Percentiles rank a stretch among this genome's conserved stretches.
phyloP scores from a whole-genome alignment of 139 green algal genomes.

The Chlorella sp. region DNA sequence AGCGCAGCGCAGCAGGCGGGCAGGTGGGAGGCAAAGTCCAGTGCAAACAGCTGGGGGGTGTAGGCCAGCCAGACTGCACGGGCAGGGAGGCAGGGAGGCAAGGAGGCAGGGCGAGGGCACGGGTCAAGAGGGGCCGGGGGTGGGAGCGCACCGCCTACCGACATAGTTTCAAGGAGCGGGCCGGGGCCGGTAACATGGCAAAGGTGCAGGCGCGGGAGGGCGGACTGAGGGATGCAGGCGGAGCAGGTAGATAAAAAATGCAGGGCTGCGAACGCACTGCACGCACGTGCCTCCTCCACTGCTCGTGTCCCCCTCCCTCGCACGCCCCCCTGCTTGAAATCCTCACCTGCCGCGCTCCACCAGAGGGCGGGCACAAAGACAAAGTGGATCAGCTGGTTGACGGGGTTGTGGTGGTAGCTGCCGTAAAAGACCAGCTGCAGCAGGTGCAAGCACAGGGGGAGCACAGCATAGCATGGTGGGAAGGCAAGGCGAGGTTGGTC shows the following conservation, averaged over 20 bases:
- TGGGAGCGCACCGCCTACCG: not conserved
- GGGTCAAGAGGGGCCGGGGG: not conserved
- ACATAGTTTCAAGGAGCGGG: not conserved
- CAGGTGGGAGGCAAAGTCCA: constrained; percentile 24
- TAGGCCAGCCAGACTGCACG: constrained; percentile 66
- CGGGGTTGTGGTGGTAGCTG: constrained; percentile 70
- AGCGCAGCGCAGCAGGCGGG: constrained; percentile 7
- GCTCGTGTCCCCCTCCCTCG: not conserved
- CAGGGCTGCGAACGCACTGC: not conserved
- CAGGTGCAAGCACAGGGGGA: not conserved
- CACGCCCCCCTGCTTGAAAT: not conserved
- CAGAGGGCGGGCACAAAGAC: constrained; percentile 82
- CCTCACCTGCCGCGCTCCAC: constrained; percentile 55
- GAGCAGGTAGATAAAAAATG: not conserved
- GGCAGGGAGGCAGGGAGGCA: not conserved
- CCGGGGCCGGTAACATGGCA: not conserved
- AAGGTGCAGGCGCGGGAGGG: no score
- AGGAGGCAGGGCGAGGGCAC: not conserved
- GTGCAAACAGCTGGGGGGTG: constrained; percentile 29
- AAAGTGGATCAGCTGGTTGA: constrained; percentile 88
- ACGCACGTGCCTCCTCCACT: not conserved
- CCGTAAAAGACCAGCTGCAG: constrained; percentile 79
- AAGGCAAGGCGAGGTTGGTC: not conserved
- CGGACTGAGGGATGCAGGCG: no score
- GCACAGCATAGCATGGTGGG: not conserved